Conservation (phyloP, 1,284 basidiomycete species). For the Singerocomus rubriflavus region DNA sequence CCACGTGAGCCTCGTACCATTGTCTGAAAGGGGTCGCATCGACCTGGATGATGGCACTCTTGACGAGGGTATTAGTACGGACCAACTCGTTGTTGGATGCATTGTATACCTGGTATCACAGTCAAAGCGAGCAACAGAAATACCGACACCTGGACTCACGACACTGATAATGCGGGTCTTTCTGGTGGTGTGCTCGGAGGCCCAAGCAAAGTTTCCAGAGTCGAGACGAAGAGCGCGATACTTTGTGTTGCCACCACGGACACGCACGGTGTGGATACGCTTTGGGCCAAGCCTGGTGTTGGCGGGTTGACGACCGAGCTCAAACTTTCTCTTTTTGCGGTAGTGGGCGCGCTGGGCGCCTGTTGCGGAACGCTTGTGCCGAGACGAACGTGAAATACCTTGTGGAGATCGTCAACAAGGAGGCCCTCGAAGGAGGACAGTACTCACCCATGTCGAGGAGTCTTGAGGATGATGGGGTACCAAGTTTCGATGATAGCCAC, state of each 20-base stretch:
- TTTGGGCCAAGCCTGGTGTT: slow-evolving; percentile 93
- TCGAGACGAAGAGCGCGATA: slow-evolving; percentile 93
- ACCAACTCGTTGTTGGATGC: slow-evolving; percentile 98
- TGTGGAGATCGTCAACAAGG: slow-evolving; percentile 11
- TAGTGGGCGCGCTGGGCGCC: slow-evolving; percentile 94
- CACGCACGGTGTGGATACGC: slow-evolving; percentile 90
- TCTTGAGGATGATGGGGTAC: slow-evolving; percentile 33
- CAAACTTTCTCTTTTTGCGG: slow-evolving; percentile 99
- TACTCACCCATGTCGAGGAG: slow-evolving; percentile 55
- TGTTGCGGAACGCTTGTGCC: slow-evolving; percentile 92
- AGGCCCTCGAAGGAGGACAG: slow-evolving; percentile 15
- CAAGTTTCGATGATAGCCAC: slow-evolving; percentile 29
- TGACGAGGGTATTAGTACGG: slow-evolving; percentile 96
- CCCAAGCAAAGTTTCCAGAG: slow-evolving; percentile 96
- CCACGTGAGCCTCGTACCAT: slow-evolving; percentile 95
- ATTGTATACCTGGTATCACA: slow-evolving; percentile 80
- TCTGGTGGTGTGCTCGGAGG: slow-evolving; percentile 84
- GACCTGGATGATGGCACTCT: slow-evolving; percentile 90
- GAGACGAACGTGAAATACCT: slow-evolving; percentile 94
- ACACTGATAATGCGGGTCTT: slow-evolving; percentile 95
- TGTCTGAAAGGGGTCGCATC: slow-evolving; percentile 97
- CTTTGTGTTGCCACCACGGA: slow-evolving; percentile 91
- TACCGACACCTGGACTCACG: slow-evolving; percentile 51
- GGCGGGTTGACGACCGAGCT: slow-evolving; percentile 94
- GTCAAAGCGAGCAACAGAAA: slow-evolving; percentile 11